Evolutionary conservation across 345 rosid genomes (phyloP).

Genomic region (Pelargonium nanum): DNA sequence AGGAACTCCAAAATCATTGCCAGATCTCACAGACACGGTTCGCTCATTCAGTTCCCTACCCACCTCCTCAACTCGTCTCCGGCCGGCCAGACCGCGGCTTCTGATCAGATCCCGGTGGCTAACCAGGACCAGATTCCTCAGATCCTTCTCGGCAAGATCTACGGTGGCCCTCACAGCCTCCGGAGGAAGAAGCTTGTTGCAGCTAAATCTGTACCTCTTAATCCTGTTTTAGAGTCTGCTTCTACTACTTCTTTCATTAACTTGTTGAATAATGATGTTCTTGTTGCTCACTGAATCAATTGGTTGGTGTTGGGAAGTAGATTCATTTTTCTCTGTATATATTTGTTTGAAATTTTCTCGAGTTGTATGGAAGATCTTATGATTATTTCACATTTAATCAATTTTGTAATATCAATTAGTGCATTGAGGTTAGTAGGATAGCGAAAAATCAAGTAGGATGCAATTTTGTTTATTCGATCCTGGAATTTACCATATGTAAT

Average conservation of each 20-base stretch:
- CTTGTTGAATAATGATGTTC: constrained; percentile 26
- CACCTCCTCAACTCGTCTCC: constrained; percentile 8
- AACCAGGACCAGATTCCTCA: constrained; percentile 28
- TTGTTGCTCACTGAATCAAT: constrained; percentile 38
- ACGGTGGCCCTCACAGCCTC: constrained; percentile 25
- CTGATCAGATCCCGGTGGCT: constrained; percentile 14
- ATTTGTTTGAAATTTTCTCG: too few relatives aligned
- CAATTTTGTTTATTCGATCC: too few relatives aligned
- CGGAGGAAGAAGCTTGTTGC: constrained; percentile 45
- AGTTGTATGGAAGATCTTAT: too few relatives aligned
- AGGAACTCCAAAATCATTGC: constrained; percentile 44
- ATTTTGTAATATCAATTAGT: too few relatives aligned
- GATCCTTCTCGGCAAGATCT: constrained; percentile 22
- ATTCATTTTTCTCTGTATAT: neutral
- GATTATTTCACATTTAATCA: too few relatives aligned
- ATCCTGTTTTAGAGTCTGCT: constrained; percentile 15
- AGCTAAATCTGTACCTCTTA: constrained; percentile 27
- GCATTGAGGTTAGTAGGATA: too few relatives aligned
- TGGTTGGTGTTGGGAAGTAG: neutral
- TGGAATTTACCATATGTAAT: too few relatives aligned
- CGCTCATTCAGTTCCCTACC: constrained; percentile 3
- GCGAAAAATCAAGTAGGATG: too few relatives aligned
- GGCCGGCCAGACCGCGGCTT: neutral
- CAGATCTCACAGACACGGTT: constrained; percentile 28
- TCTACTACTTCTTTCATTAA: constrained; percentile 16